Base-by-base conservation (phyloP, 1,284 basidiomycete species). In the Cutaneotrichosporon cavernicola region DNA sequence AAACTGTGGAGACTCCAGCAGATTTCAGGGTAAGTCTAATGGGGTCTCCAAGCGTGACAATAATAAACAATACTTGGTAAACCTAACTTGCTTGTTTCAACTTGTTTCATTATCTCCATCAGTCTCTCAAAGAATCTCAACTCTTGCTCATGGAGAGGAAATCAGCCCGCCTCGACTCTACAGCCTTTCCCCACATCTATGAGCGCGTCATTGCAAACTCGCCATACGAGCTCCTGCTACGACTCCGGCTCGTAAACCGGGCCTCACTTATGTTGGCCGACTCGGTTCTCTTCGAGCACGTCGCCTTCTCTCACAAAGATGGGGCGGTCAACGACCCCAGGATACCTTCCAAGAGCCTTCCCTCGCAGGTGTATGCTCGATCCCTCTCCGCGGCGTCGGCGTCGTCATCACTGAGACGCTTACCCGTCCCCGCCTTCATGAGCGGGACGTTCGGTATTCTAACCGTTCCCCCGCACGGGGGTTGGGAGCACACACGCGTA, bases 111-210 rank as follows among this genome's bases (percentile, higher is more conserved):
- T 26, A 3, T 26, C 26, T 26, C 40, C 14, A 16, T 46, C 18
- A 5, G 10, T 40, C 10, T 40, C 38, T 11, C 43, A 16, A 46
- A n/a, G 26, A 26, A 26, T 2, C 26, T 26, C 26, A 26, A 26
- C 26, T 26, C 3, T 7, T 18, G 16, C 18, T 46, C 16, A 46
- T 46, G 43, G 26, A 26, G 26, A 26, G 26, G 26, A 7, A 46
- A 18, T 9, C 43, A 18, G 18, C 43, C 6, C 43, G 18, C 18
- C 53, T 55, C n/a, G 53, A 55, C 13, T 5, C 21, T 34, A 36
- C 53, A 3, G 34, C 53, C 9, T 55, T 34, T 34, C 53, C 53
- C 2, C 53, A 55, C 53, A 55, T 55, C 18, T 38, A 38, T 8
- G 21, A 55, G 53, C n/a, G 34, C 10, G 34, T 55, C 9, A 16